Percentiles rank a stretch among this genome's conserved stretches.
Conservation (phyloP, 2,329 filamentous ascomycete genomes). For the Pseudodiploospora longispora region DNA sequence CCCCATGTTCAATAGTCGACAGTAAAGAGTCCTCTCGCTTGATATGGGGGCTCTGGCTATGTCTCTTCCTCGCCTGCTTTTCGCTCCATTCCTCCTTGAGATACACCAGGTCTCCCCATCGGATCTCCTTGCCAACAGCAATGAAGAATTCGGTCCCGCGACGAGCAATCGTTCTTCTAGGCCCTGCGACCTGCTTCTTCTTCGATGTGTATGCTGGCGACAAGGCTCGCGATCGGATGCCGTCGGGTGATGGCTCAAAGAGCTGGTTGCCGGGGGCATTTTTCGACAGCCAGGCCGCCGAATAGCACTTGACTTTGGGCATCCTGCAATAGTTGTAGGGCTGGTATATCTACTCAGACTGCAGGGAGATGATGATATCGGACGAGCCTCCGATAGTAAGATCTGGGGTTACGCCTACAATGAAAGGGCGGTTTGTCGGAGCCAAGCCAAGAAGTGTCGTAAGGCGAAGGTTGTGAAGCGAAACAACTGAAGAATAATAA, state of each 20-base stretch:
- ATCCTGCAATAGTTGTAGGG: constrained; percentile 42
- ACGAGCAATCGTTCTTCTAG: constrained; percentile 63
- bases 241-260: constrained; percentile 49
- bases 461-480: too few relatives aligned
- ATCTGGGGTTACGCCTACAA: background rate
- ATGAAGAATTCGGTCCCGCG: constrained; percentile 84
- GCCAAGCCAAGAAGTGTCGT: background rate
- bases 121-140: constrained; percentile 79
- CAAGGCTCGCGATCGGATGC: constrained; percentile 29
- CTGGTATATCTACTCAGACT: background rate
- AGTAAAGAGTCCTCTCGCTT: constrained; percentile 40
- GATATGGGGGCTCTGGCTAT: constrained; percentile 28
- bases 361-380: background rate
- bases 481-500: background rate
- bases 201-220: constrained; percentile 33
- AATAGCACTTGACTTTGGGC: constrained; percentile 80
- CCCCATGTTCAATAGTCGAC: constrained; percentile 24
- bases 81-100: constrained; percentile 55
- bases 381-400: background rate
- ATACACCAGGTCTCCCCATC: constrained; percentile 79
- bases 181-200: constrained; percentile 38
- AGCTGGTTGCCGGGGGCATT: constrained; percentile 70
- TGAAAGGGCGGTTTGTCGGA: constrained; percentile 3
- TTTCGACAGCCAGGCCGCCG: constrained; percentile 77
- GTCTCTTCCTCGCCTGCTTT: constrained; percentile 20